phyloP scores from a whole-genome alignment of 23 red algal genomes.

The Gracilaria gracilis region DNA sequence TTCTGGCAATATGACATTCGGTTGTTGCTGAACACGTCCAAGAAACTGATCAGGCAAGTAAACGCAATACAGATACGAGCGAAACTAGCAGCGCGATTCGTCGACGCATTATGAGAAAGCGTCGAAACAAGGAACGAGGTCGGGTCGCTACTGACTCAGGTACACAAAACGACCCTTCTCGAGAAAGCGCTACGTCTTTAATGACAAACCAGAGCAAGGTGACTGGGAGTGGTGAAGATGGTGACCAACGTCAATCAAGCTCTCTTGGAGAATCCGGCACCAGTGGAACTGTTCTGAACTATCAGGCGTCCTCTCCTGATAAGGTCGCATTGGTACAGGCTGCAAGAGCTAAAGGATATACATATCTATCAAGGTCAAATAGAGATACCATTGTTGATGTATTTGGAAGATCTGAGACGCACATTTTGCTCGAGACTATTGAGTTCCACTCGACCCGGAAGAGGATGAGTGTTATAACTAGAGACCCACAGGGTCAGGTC shows the following conservation, averaged over 20 bases:
- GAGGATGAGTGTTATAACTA: slow-evolving; percentile 95
- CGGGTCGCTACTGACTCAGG: slow-evolving; percentile 5
- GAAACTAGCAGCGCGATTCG: slow-evolving; percentile 27
- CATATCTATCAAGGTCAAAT: slow-evolving; percentile 75
- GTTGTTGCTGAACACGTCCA: slow-evolving; percentile 65
- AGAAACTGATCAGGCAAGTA: slow-evolving; percentile 4
- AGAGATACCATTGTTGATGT: slow-evolving; percentile 65
- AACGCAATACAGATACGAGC: slow-evolving; percentile 31
- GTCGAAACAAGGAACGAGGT: slow-evolving; percentile 16
- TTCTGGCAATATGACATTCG: slow-evolving; percentile 86
- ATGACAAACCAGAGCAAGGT: slow-evolving; percentile 3
- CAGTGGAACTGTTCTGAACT: slow-evolving; percentile 42
- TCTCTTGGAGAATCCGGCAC: slow-evolving; percentile 27
- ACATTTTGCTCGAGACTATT: slow-evolving; percentile 75
- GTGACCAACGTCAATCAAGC: slow-evolving; percentile 28
- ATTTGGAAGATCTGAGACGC: slow-evolving; percentile 60
- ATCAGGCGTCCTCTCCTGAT: slow-evolving; percentile 94
- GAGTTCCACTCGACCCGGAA: slow-evolving; percentile 97
- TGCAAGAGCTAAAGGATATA: slow-evolving; percentile 77
- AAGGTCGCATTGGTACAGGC: slow-evolving; percentile 90
- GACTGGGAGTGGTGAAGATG: slow-evolving; percentile 35
- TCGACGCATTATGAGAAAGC: slow-evolving; percentile 17
- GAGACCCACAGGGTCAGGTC: slow-evolving; percentile 75
- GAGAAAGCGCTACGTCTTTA: not conserved
- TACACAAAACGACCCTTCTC: slow-evolving; percentile 23